Conservation (phyloP, 495 filamentous ascomycete species). For the Trichoderma reesei region DNA sequence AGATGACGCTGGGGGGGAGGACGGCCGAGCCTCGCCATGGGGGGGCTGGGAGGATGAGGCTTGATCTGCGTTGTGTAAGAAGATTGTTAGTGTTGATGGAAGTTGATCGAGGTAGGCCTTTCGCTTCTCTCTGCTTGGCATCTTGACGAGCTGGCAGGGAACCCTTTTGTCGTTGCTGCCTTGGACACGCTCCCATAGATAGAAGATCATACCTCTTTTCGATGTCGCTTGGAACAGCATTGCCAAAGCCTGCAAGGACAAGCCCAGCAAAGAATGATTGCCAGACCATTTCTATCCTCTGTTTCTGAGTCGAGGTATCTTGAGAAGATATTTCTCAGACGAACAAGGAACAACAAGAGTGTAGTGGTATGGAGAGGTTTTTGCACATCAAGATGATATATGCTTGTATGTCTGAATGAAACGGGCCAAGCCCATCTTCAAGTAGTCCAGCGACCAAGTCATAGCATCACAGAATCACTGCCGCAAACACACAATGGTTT, state of each 20-base stretch:
- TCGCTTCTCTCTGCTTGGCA: background rate
- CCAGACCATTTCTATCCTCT: background rate
- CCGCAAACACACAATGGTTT: background rate
- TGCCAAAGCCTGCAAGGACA: background rate
- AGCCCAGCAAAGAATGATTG: background rate
- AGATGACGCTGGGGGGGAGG: background rate
- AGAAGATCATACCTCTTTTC: background rate
- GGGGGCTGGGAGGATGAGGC: background rate
- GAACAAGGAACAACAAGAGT: too few species aligned
- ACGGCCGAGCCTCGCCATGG: background rate
- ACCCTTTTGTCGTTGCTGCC: too few species aligned
- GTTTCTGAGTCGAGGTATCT: too few species aligned
- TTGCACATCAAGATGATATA: background rate
- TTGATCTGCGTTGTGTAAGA: background rate
- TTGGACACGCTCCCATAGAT: background rate
- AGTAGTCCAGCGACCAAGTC: background rate
- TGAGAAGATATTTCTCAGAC: too few species aligned
- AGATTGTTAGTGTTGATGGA: too few species aligned
- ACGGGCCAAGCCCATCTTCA: background rate
- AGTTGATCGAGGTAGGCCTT: background rate
- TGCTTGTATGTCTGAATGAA: background rate
- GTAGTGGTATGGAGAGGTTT: background rate
- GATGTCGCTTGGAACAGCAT: background rate
- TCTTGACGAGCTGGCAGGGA: too few species aligned
- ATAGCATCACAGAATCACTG: slow-evolving; percentile 2